Conservation (phyloP, 2,329 filamentous ascomycete species). For the Colletotrichum eleusines region DNA sequence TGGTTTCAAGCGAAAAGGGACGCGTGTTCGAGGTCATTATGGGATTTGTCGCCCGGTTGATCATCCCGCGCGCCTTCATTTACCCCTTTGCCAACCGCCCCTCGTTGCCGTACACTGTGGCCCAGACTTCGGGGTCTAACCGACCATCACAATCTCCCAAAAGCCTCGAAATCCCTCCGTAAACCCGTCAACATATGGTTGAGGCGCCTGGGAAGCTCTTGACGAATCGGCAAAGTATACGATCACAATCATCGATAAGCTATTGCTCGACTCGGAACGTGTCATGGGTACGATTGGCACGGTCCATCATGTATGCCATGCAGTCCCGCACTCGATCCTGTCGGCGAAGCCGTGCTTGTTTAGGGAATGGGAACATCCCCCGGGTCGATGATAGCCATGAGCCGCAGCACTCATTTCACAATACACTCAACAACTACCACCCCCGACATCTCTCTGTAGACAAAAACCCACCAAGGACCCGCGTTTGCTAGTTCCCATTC, state of each 20-base stretch:
- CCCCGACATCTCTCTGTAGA: no score
- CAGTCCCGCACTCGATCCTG: no score
- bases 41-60: not conserved
- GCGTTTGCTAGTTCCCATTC: no score
- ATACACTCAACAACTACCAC: not conserved
- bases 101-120: not conserved
- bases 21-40: not conserved
- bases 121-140: no score
- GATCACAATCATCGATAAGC: no score
- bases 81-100: not conserved
- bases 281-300: no score
- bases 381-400: constrained; percentile 14
- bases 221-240: no score
- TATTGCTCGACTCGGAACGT: no score
- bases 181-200: not conserved
- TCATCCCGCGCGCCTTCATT: not conserved
- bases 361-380: no score
- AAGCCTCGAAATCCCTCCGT: not conserved
- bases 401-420: constrained; percentile 29
- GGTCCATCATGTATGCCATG: no score
- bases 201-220: no score
- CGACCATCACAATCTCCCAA: not conserved
- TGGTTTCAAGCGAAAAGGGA: not conserved
- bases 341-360: no score
- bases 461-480: not conserved